Percentiles rank a stretch among this genome's conserved stretches.
These are phyloP conservation scores for Kazachstania taianensis DNA, from an alignment of 805 yeast genomes.

Conservation along the genomic window DNA sequence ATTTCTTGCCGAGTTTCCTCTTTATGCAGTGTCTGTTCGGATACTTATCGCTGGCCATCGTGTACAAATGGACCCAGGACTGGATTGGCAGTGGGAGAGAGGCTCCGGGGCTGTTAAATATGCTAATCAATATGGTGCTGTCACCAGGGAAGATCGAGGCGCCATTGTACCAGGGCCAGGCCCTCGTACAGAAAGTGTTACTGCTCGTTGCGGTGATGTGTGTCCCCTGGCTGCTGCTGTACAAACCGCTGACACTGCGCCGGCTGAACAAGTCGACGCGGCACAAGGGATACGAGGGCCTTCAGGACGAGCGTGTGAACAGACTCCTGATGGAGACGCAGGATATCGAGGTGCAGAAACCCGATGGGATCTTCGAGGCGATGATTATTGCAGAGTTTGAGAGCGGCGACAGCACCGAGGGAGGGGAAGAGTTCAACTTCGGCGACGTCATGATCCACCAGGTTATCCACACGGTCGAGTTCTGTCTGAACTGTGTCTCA, in stretches of 20 bases:
- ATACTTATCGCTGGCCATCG: slow-evolving; percentile 71
- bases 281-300: slow-evolving; percentile 34
- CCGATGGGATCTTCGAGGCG: slow-evolving; percentile 39
- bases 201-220: slow-evolving; percentile 72
- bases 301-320: slow-evolving; percentile 25
- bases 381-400: slow-evolving; percentile 37
- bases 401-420: slow-evolving; percentile 32
- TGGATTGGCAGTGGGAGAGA: slow-evolving; percentile 70
- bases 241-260: slow-evolving; percentile 70
- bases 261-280: slow-evolving; percentile 37
- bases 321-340: slow-evolving; percentile 28
- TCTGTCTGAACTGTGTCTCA: slow-evolving; percentile 94
- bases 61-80: slow-evolving; percentile 90
- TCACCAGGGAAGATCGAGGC: slow-evolving; percentile 85
- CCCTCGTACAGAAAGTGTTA: slow-evolving; percentile 59
- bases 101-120: slow-evolving; percentile 89
- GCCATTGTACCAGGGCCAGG: slow-evolving; percentile 71
- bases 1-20: slow-evolving; percentile 85
- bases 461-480: slow-evolving; percentile 94
- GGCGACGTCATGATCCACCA: slow-evolving; percentile 96
- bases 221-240: slow-evolving; percentile 83
- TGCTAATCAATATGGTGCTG: slow-evolving; percentile 91
- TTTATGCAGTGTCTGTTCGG: slow-evolving; percentile 98
- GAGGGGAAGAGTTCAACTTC: slow-evolving; percentile 50
- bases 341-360: slow-evolving; percentile 20